A percentile compares a stretch with the other conserved stretches of the same genome.
Conservation (phyloP, 768 basidiomycete genomes). For the Clathrus columnatus region DNA sequence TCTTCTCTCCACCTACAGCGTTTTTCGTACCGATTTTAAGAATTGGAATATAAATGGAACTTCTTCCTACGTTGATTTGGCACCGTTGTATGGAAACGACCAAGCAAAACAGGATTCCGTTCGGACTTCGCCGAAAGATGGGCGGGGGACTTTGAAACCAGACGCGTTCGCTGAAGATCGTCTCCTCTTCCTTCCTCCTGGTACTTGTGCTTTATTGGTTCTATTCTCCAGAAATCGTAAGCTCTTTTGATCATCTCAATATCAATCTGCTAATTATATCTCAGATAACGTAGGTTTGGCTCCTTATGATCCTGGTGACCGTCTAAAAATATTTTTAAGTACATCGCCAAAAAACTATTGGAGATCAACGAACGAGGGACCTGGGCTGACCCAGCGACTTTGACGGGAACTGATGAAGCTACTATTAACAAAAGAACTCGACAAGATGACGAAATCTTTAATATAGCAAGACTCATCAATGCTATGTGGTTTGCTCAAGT, state of each 20-base stretch:
- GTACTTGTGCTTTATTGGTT: slow-evolving; percentile 64
- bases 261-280: neutral
- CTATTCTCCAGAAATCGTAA: slow-evolving; percentile 74
- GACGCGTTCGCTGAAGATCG: slow-evolving; percentile 77
- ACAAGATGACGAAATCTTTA: slow-evolving; percentile 78
- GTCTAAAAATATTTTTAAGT: slow-evolving; percentile 33
- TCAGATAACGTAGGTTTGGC: slow-evolving; percentile 49
- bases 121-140: slow-evolving; percentile 39
- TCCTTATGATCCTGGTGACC: neutral
- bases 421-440: slow-evolving; percentile 29
- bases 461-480: slow-evolving; percentile 69
- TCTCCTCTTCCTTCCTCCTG: slow-evolving; percentile 70
- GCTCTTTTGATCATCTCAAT: neutral
- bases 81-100: slow-evolving; percentile 73
- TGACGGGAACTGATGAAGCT: slow-evolving; percentile 23
- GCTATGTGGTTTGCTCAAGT: slow-evolving; percentile 72
- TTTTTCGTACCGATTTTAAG: slow-evolving; percentile 73
- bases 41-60: slow-evolving; percentile 71
- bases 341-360: slow-evolving; percentile 66
- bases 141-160: slow-evolving; percentile 56
- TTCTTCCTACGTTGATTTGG: slow-evolving; percentile 79
- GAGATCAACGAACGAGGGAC: slow-evolving; percentile 73
- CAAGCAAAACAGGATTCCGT: slow-evolving; percentile 51
- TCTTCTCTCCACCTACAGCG: slow-evolving; percentile 30
- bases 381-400: slow-evolving; percentile 45